Conservation (phyloP, 2,329 filamentous ascomycete genomes). For the Aspergillus fijiensis region DNA sequence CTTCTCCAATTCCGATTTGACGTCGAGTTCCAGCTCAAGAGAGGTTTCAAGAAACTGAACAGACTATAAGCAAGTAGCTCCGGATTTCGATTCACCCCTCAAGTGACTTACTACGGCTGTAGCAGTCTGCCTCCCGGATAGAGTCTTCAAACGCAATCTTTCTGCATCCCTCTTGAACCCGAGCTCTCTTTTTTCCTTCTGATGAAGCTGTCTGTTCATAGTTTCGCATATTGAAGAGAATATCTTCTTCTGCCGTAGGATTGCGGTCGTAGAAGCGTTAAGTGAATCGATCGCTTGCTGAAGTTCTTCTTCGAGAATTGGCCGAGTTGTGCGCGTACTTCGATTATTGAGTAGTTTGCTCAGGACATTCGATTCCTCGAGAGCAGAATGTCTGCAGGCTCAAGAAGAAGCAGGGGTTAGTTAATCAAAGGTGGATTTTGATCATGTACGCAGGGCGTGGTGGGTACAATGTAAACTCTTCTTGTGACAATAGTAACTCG, state of each 20-base stretch:
- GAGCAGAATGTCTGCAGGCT: conserved; percentile 31
- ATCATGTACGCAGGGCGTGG: background rate
- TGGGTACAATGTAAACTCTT: conserved; percentile 40
- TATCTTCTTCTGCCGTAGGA: conserved; percentile 35
- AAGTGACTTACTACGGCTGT: conserved; percentile 28
- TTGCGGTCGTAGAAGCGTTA: conserved; percentile 37
- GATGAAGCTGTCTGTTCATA: conserved; percentile 27
- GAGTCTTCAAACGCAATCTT: conserved; percentile 36
- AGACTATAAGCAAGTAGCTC: conserved; percentile 12
- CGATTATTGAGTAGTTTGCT: conserved; percentile 28
- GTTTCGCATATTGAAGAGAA: conserved; percentile 34
- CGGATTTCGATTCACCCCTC: background rate
- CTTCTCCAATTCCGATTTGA: conserved; percentile 34
- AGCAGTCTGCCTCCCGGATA: conserved; percentile 35
- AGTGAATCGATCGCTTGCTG: conserved; percentile 36
- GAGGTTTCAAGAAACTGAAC: conserved; percentile 36
- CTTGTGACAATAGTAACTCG: conserved; percentile 40
- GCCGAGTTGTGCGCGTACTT: conserved; percentile 33
- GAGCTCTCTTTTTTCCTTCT: conserved; percentile 23
- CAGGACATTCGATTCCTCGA: conserved; percentile 34
- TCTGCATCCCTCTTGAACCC: conserved; percentile 28
- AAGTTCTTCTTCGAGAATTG: conserved; percentile 42
- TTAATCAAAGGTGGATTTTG: background rate
- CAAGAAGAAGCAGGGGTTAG: background rate
- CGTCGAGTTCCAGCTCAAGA: conserved; percentile 32